Percentiles rank a stretch among this genome's conserved stretches.
These are phyloP conservation scores for Xerocomellus chrysenteron DNA, from an alignment of 768 basidiomycete species.

Conservation along the genomic window DNA sequence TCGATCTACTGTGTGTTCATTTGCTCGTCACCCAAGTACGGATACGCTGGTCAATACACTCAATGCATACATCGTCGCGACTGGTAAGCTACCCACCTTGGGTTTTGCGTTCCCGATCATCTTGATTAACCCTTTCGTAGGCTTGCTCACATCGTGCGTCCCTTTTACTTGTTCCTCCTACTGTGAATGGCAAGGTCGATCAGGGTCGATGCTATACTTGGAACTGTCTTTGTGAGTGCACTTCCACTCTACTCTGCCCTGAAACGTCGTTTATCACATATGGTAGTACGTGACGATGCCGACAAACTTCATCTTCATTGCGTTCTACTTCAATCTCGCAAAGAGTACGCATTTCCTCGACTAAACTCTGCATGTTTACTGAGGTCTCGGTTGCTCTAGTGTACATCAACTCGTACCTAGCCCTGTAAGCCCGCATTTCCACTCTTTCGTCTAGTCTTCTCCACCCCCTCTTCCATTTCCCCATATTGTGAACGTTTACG, in stretches of 20 bases:
- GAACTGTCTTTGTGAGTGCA: slow-evolving; percentile 38
- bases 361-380: not conserved
- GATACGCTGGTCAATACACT: slow-evolving; percentile 47
- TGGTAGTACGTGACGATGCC: slow-evolving; percentile 47
- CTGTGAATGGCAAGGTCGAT: not conserved
- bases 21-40: slow-evolving; percentile 35
- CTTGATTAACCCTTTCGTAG: slow-evolving; percentile 28
- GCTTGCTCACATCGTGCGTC: slow-evolving; percentile 39
- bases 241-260: not conserved
- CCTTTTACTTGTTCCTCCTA: not conserved
- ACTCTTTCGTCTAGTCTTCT: not conserved
- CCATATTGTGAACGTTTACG: not conserved
- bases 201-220: slow-evolving; percentile 47
- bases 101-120: slow-evolving; percentile 14
- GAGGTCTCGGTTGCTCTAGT: slow-evolving; percentile 31
- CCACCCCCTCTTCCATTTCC: not conserved
- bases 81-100: slow-evolving; percentile 35
- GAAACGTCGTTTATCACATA: not conserved
- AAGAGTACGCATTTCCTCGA: slow-evolving; percentile 41
- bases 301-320: slow-evolving; percentile 50
- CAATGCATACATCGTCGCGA: slow-evolving; percentile 52
- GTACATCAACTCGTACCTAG: slow-evolving; percentile 56
- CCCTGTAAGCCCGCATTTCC: slow-evolving; percentile 31
- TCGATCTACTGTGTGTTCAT: not conserved
- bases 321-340: slow-evolving; percentile 49